phyloP scores from a whole-genome alignment of 75 land plant genomes.

The Selaginella tamariscina region DNA sequence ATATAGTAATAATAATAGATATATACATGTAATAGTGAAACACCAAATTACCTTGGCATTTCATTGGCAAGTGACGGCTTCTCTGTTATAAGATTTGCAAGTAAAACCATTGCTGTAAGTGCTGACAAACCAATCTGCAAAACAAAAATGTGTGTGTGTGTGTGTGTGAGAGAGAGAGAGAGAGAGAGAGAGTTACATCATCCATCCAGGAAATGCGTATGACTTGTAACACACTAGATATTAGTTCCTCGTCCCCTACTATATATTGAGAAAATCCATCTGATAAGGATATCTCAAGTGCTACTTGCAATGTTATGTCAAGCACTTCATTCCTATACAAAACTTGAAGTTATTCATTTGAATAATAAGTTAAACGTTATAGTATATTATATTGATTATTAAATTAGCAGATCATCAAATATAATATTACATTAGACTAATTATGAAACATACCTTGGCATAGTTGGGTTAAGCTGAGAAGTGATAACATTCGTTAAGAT shows the following conservation, averaged over 20 bases:
- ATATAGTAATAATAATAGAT: too few species aligned
- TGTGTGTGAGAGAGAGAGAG: not conserved
- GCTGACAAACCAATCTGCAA: constrained; percentile 35
- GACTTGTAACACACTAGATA: not conserved
- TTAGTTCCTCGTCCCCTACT: not conserved
- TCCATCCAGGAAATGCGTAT: not conserved
- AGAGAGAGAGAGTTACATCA: not conserved
- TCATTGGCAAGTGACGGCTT: constrained; percentile 23
- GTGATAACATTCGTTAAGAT: not conserved
- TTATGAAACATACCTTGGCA: too few species aligned
- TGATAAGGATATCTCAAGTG: not conserved
- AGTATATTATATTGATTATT: too few species aligned
- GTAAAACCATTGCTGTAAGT: constrained; percentile 35
- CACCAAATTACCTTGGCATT: constrained; percentile 30
- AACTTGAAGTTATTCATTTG: not conserved
- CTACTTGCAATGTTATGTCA: not conserved
- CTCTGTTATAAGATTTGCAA: constrained; percentile 46
- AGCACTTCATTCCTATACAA: not conserved
- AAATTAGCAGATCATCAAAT: too few species aligned
- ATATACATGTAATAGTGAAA: not conserved
- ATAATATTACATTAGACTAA: too few species aligned
- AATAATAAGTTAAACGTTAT: too few species aligned
- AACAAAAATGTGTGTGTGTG: not conserved
- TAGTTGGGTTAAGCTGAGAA: not conserved
- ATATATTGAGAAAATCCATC: not conserved